Evolutionary conservation across 345 rosid species (phyloP), one percentile per base, ranked within the genome.

Genomic region (Salix dunnii): DNA sequence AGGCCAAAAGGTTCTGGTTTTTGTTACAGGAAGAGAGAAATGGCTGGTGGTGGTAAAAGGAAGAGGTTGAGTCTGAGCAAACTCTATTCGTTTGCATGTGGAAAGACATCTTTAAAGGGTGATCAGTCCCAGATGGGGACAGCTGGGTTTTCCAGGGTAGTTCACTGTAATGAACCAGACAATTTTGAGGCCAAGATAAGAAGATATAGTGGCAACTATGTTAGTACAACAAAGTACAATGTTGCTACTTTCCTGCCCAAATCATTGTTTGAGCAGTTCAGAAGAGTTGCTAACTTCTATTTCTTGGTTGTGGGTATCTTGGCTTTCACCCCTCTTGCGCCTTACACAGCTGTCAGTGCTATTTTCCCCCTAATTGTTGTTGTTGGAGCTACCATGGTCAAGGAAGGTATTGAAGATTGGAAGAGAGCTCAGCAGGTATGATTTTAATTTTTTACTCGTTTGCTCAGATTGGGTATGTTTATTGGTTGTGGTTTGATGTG

Each of bases 201-300:
- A 8, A 82, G 80, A 68, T 95, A 95, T 75, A 12, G 69, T 6
- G 79, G 73, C 62, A 95, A 95, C 78, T 89, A 89, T 82, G 92
- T 92, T 7, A 87, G 89, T 21, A 90, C 93, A 46, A 90, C 99
- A 0, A 92, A 95, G 81, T 95, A 95, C 49, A 95, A 89, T 33
- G 74, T 86, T 18, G 91, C 90, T 30, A 86, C 91, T 78, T 92
- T 95, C 86, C 81, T 92, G 77, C 99, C 99, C 2, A 92, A 95
- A 79, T 92, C 99, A 30, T 87, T 95, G 84, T 95, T 95, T 82
- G 97, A 95, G 85, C 99, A 95, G 87, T 95, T 95, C 42, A 88
- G 99, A 63, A 89, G 99, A 84, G 99, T 92, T 0, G 99, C 99
- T 18, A 95, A 95, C 76, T 95, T 95, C 77, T 95, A 68, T 81